Evolutionary conservation across 2,329 filamentous ascomycete genomes (phyloP).

Genomic region (Colletotrichum echinochloae): DNA sequence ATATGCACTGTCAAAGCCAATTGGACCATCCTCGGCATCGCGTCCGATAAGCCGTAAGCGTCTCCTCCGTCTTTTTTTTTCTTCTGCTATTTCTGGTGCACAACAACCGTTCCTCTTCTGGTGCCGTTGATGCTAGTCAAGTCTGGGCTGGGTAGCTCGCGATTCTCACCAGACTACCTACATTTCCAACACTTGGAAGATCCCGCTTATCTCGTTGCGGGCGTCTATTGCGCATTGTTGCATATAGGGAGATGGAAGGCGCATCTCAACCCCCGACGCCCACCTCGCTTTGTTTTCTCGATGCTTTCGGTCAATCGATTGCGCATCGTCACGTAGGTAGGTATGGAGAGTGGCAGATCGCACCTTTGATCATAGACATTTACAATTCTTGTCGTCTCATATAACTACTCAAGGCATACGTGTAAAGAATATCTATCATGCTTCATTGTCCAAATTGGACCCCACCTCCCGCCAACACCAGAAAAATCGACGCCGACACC

Average conservation of each 20-base stretch:
- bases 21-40: constrained; percentile 15
- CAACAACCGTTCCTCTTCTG: neutral
- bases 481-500: neutral
- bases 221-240: too few species aligned
- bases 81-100: neutral
- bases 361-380: neutral
- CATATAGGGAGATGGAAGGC: too few species aligned
- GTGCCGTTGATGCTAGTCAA: neutral
- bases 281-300: neutral
- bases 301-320: neutral
- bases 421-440: neutral
- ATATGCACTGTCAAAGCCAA: constrained; percentile 15
- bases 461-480: neutral
- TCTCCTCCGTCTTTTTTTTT: neutral
- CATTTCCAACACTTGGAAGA: neutral
- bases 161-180: neutral
- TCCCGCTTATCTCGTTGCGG: neutral
- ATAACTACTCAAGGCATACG: neutral
- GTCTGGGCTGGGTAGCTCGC: constrained; percentile 2
- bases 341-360: neutral
- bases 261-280: neutral
- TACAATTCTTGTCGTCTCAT: neutral
- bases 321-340: neutral
- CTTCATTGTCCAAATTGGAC: neutral
- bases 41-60: neutral